Evolutionary conservation across 768 basidiomycete species (phyloP), one percentile per base, ranked within the genome.

Genomic region (Fibroporia radiculosa): DNA sequence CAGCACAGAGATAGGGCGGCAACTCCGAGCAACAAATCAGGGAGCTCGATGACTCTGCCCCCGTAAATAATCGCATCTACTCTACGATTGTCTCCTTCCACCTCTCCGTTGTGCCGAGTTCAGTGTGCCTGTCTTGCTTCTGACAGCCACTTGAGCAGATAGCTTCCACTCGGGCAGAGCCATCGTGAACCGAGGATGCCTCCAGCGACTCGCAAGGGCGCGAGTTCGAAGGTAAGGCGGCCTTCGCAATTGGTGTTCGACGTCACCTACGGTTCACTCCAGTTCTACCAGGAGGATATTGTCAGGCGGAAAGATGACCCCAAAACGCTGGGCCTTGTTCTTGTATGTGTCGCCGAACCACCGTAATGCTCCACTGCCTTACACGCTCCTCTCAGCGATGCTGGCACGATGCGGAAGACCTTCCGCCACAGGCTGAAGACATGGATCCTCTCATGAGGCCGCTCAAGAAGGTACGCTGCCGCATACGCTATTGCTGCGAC

Each of bases 341-440:
- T 89, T 64, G 88, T 87, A n/a, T n/a, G 59, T 48, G 69, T 54
- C 39, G 32, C 33, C 19, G 11, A n/a, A 23, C 10, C 16, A 22
- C 25, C 10, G 13, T 19, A 35, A 10, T 19, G 14, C 8, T 31
- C n/a, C 10, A 2, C 23, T 26, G 23, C 13, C 33, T 35, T 6
- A 40, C 22, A 18, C 18, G 23, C 32, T 20, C 18, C 24, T 22
- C 41, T 7, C 58, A 93, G 90, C 78, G 87, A 64, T 88, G 83
- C 56, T 93, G 90, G 91, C 83, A 88, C 50, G 88, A 92, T 60
- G 79, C 81, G 8, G 89, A 93, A 51, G 87, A 89, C 48, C 58
- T 77, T 12, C 72, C 71, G 25, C 63, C 64, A 0, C 65, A 70
- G 3, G 60, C 66, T 22, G 64, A 66, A 27, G 62, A 70, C 44